Base-by-base conservation (phyloP, 495 filamentous ascomycete genomes). In the Collariella sp. region DNA sequence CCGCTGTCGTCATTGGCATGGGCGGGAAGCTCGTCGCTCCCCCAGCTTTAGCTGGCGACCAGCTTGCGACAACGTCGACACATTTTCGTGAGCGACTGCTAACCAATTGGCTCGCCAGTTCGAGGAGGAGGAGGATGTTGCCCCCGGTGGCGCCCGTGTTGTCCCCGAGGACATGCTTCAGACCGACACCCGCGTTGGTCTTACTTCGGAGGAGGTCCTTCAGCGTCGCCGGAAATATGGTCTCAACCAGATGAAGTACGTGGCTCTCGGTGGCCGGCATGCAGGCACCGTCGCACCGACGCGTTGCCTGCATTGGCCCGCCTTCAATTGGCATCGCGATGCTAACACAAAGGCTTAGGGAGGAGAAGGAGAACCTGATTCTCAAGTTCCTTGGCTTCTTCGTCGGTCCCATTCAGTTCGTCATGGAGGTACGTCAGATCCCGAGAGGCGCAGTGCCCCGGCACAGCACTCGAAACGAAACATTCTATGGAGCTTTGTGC, bases 381-480 rank as follows among this genome's bases (percentile, higher is more conserved):
- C 75, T 91, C 58, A 89, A 93, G 72, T 94, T 95, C 66, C 67
- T 94, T 20, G 74, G 72, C 54, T 93, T 85, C 74, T 95, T 95
- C 72, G 76, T 90, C 59, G 89, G 89, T 57, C 89, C 89, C 31
- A 91, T 95, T 62, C 89, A 95, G 67, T 90, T 89, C 71, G 89
- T 94, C 66, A 95, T 95, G 89, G 87, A 91, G 80, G 85, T 87
- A 74, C 67, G 79, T 70, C 50, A 33, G 50, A 45, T 46, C 55
- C 54, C 42, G 42, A 29, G 31, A 31, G 29, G n/a, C 31, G 35
- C 33, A 22, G 55, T 55, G 56, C 38, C 49, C 48, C 41, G 41
- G 46, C 55, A 42, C 58, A 51, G 40, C 34, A 41, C 31, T 33
- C 51, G 65, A 67, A 67, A 67, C 65, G 56, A 63, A 65, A 65